phyloP scores from a whole-genome alignment of 2,329 filamentous ascomycete species.

The Colletotrichum lini region DNA sequence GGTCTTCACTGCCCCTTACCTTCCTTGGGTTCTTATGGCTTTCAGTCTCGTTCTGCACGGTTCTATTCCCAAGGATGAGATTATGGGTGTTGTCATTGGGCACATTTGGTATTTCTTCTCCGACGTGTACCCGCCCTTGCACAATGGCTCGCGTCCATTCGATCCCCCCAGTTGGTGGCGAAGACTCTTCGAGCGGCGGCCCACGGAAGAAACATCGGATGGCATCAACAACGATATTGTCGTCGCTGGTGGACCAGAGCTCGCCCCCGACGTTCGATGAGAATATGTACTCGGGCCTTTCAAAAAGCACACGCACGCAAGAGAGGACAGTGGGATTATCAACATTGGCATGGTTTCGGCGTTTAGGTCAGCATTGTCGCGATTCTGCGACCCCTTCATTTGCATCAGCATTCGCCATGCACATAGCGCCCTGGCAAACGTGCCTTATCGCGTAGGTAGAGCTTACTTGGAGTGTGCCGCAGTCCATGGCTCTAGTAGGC shows the following conservation, averaged over 20 bases:
- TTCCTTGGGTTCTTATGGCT: slow-evolving; percentile 95
- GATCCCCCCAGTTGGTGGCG: slow-evolving; percentile 94
- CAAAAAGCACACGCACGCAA: neutral
- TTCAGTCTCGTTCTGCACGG: slow-evolving; percentile 95
- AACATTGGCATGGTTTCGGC: slow-evolving; percentile 28
- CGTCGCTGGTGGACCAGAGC: slow-evolving; percentile 63
- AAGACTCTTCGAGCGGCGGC: slow-evolving; percentile 80
- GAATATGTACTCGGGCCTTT: neutral
- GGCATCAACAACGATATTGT: slow-evolving; percentile 75
- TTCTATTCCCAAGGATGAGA: slow-evolving; percentile 92
- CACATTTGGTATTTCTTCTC: slow-evolving; percentile 99
- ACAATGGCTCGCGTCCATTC: slow-evolving; percentile 86
- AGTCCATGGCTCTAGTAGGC: neutral
- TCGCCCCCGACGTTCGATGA: slow-evolving; percentile 41
- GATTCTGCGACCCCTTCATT: neutral
- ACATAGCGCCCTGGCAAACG: neutral
- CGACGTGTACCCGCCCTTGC: slow-evolving; percentile 94
- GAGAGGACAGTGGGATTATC: neutral
- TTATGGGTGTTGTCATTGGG: slow-evolving; percentile 94
- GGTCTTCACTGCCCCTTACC: slow-evolving; percentile 92
- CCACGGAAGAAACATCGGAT: slow-evolving; percentile 63
- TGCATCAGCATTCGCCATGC: neutral
- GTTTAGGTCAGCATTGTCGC: slow-evolving; percentile 14
- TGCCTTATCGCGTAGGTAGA: neutral
- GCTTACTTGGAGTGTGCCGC: neutral